phyloP scores from a whole-genome alignment of 106 monocot species.

The Xerophyta viscosa region DNA sequence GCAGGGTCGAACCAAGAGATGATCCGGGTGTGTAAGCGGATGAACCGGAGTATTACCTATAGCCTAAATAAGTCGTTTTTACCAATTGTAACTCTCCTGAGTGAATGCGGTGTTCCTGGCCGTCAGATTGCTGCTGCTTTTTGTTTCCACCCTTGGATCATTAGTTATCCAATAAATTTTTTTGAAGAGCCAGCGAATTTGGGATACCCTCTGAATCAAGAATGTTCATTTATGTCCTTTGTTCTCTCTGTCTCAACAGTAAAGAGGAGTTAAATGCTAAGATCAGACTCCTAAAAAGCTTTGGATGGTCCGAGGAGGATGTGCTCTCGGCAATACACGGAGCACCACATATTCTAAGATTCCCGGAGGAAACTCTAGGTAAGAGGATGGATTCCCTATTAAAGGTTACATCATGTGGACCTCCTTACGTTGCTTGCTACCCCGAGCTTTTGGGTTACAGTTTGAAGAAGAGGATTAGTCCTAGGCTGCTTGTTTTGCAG shows the following conservation, averaged over 20 bases:
- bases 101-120: conserved; percentile 3
- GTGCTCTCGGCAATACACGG: conserved; percentile 5
- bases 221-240: conserved; percentile 2
- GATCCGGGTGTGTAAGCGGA: background rate
- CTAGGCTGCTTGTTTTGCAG: conserved; percentile 3
- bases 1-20: background rate
- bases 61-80: background rate
- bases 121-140: background rate
- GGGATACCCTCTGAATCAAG: background rate
- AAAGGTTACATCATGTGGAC: conserved; percentile 6
- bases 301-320: conserved; percentile 15
- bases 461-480: conserved; percentile 10
- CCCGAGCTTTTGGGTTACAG: conserved; percentile 16
- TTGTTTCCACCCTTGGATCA: background rate
- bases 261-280: background rate
- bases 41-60: background rate
- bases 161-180: background rate
- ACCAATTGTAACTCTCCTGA: conserved; percentile 3
- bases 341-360: background rate
- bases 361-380: background rate
- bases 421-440: background rate
- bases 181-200: background rate
- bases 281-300: conserved; percentile 6
- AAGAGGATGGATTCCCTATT: conserved; percentile 14
- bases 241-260: background rate